Evolutionary conservation across 2,329 filamentous ascomycete species (phyloP).

Genomic region (Lasiodiplodia hormozganensis): DNA sequence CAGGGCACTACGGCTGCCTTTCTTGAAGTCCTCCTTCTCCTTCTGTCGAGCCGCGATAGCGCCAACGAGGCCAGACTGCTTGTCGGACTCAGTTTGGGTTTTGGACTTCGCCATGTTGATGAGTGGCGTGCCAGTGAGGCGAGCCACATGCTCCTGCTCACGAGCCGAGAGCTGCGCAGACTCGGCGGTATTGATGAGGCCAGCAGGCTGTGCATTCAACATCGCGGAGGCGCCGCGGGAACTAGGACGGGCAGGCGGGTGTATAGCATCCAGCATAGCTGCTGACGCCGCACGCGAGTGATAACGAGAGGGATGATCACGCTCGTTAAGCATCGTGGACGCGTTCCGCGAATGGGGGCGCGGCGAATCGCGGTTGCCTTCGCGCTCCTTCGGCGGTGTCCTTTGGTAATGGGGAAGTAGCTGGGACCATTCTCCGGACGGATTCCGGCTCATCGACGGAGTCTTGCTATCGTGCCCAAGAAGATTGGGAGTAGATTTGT

Average conservation of each 20-base stretch:
- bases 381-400: constrained; percentile 15
- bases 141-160: constrained; percentile 88
- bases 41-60: constrained; percentile 81
- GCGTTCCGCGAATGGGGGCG: constrained; percentile 20
- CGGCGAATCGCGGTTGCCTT: neutral
- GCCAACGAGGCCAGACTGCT: constrained; percentile 69
- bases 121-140: constrained; percentile 78
- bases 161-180: constrained; percentile 76
- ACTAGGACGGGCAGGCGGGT: constrained; percentile 47
- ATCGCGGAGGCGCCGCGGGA: constrained; percentile 66
- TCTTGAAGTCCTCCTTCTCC: constrained; percentile 74
- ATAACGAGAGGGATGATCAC: constrained; percentile 32
- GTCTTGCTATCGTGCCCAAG: constrained; percentile 53
- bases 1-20: constrained; percentile 70
- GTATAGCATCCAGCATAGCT: constrained; percentile 29
- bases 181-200: constrained; percentile 51
- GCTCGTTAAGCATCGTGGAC: constrained; percentile 26
- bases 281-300: constrained; percentile 21
- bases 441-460: constrained; percentile 51
- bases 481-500: constrained; percentile 47
- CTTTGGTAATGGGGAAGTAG: constrained; percentile 32
- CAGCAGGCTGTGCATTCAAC: constrained; percentile 32
- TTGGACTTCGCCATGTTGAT: constrained; percentile 67
- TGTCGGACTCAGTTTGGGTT: constrained; percentile 49
- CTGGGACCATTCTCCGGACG: constrained; percentile 55